Conservation (phyloP, 1,139 yeast species). For the Candida freyschussii region DNA sequence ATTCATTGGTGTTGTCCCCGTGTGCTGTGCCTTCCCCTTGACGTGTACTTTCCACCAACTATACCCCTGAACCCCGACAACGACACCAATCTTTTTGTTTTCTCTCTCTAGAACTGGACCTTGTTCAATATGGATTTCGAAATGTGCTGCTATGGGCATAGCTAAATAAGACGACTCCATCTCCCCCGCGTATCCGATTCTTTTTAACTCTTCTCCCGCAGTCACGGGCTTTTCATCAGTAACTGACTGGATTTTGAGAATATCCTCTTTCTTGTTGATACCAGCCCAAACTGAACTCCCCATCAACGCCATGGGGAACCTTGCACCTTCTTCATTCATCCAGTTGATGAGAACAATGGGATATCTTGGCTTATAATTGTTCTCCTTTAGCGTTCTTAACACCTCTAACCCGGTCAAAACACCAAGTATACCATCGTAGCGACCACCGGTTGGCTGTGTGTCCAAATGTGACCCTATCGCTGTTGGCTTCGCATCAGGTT, state of each 20-base stretch:
- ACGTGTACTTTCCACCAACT: conserved; percentile 54
- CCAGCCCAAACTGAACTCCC: conserved; percentile 68
- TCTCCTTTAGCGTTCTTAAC: conserved; percentile 57
- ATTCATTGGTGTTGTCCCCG: conserved; percentile 71
- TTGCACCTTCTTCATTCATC: conserved; percentile 79
- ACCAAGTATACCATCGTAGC: conserved; percentile 70
- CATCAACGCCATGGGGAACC: conserved; percentile 65
- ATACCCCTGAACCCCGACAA: conserved; percentile 63
- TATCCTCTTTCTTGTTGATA: conserved; percentile 39
- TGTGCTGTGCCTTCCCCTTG: conserved; percentile 60
- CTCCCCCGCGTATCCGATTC: conserved; percentile 60
- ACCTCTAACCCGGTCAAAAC: conserved; percentile 66
- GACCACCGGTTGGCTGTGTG: conserved; percentile 77
- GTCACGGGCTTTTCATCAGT: conserved; percentile 48
- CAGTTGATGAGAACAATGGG: conserved; percentile 64
- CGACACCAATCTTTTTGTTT: conserved; percentile 56
- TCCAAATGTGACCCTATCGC: conserved; percentile 73
- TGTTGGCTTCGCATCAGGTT: conserved; percentile 45
- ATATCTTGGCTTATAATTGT: conserved; percentile 50
- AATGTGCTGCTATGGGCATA: conserved; percentile 62
- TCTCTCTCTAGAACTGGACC: conserved; percentile 64
- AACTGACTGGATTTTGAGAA: conserved; percentile 47
- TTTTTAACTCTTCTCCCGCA: conserved; percentile 48
- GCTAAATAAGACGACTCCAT: conserved; percentile 41
- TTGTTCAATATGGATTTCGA: conserved; percentile 73